These are phyloP conservation scores for Penicillium freii DNA, from an alignment of 2,329 filamentous ascomycete species.

Conservation along the genomic window DNA sequence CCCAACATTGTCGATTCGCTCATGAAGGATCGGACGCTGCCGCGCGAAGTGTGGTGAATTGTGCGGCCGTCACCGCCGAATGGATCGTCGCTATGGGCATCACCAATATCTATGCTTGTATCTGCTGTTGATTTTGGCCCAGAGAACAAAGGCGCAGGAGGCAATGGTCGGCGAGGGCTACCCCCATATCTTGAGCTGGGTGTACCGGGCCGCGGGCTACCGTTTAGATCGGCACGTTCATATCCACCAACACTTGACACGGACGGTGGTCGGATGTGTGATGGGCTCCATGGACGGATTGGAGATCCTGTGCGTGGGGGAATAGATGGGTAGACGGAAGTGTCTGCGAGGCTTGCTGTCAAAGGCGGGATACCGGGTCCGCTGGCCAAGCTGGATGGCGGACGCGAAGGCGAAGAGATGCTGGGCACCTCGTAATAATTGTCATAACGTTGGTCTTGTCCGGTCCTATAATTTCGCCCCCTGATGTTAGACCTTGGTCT, in stretches of 20 bases:
- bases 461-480: slow-evolving; percentile 16
- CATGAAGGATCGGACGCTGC: slow-evolving; percentile 60
- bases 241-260: slow-evolving; percentile 66
- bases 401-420: slow-evolving; percentile 37
- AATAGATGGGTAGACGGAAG: slow-evolving; percentile 38
- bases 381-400: slow-evolving; percentile 44
- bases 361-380: slow-evolving; percentile 44
- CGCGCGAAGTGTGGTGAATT: slow-evolving; percentile 52
- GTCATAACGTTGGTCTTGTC: slow-evolving; percentile 17
- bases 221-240: slow-evolving; percentile 85
- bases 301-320: slow-evolving; percentile 41
- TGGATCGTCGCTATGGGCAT: slow-evolving; percentile 70
- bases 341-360: slow-evolving; percentile 33
- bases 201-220: slow-evolving; percentile 84
- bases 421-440: slow-evolving; percentile 30
- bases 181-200: slow-evolving; percentile 86
- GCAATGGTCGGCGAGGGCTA: slow-evolving; percentile 80
- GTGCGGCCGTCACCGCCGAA: slow-evolving; percentile 57
- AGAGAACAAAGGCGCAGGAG: slow-evolving; percentile 82
- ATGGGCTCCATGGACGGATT: slow-evolving; percentile 58
- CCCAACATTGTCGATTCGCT: slow-evolving; percentile 59
- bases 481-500: slow-evolving; percentile 25
- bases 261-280: slow-evolving; percentile 65
- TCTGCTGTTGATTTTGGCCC: slow-evolving; percentile 45
- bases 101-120: slow-evolving; percentile 50